phyloP scores from a whole-genome alignment of 345 rosid species.

The Brassica juncea region DNA sequence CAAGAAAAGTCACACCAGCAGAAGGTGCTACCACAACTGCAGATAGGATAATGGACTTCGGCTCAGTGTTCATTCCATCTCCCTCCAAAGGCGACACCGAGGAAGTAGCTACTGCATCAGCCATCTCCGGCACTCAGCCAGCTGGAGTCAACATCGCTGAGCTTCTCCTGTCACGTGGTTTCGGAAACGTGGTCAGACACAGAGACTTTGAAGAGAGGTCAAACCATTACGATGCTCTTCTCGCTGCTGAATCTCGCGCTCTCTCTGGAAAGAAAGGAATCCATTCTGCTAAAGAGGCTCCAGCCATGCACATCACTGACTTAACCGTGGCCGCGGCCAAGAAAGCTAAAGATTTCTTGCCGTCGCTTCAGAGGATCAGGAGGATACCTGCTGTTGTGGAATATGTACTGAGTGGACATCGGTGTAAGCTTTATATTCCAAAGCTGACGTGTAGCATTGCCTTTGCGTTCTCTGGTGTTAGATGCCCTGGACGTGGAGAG shows the following conservation, averaged over 20 bases:
- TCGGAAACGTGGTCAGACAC: conserved; percentile 74
- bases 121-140: conserved; percentile 48
- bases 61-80: conserved; percentile 77
- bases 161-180: conserved; percentile 76
- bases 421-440: conserved; percentile 87
- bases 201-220: conserved; percentile 98
- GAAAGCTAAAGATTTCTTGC: conserved; percentile 89
- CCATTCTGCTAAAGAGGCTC: conserved; percentile 79
- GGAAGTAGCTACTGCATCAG: conserved; percentile 50
- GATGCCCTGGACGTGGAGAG: conserved; percentile 96
- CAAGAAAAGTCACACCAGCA: conserved; percentile 66
- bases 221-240: conserved; percentile 84
- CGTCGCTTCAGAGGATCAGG: conserved; percentile 71
- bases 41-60: conserved; percentile 88
- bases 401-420: conserved; percentile 97
- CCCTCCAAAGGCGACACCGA: conserved; percentile 64
- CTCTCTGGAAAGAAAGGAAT: conserved; percentile 70
- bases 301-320: conserved; percentile 78
- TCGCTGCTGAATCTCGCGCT: conserved; percentile 93
- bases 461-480: conserved; percentile 92
- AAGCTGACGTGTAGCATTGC: conserved; percentile 95
- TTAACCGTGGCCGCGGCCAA: conserved; percentile 69
- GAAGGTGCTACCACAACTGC: conserved; percentile 63
- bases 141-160: conserved; percentile 82
- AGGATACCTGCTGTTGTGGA: conserved; percentile 88